phyloP scores from a whole-genome alignment of 805 yeast species.

The Blastobotrys chiropterorum region DNA sequence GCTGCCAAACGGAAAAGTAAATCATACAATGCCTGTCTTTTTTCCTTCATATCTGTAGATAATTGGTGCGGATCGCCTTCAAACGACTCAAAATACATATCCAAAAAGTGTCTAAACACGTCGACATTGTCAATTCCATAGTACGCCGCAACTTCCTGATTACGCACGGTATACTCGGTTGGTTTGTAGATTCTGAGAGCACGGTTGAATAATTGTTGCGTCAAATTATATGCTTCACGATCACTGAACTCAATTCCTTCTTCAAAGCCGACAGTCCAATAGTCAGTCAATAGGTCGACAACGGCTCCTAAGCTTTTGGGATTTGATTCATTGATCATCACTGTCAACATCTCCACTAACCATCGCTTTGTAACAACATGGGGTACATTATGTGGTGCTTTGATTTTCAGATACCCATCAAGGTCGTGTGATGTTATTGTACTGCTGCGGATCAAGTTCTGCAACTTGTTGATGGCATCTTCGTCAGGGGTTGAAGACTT shows the following conservation, averaged over 20 bases:
- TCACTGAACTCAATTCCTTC: constrained; percentile 18
- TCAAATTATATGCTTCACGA: constrained; percentile 1
- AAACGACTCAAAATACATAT: no score
- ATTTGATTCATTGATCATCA: neutral
- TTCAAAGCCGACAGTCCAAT: neutral
- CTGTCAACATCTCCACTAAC: neutral
- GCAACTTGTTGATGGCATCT: no score
- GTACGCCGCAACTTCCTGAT: constrained; percentile 17
- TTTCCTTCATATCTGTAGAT: constrained; percentile 10
- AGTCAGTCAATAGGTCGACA: constrained; percentile 1
- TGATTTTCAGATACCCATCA: neutral
- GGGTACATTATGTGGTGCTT: no score
- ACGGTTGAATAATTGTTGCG: constrained; percentile 18
- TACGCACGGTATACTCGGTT: constrained; percentile 15
- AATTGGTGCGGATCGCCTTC: no score
- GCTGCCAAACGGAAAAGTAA: constrained; percentile 24
- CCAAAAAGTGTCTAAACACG: constrained; percentile 20
- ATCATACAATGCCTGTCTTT: no score
- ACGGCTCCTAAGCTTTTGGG: neutral
- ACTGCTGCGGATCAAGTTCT: no score
- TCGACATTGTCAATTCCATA: constrained; percentile 23
- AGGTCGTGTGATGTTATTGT: neutral
- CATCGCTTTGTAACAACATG: neutral
- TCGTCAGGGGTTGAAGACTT: no score
- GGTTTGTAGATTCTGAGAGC: constrained; percentile 23